Conservation (phyloP, 768 basidiomycete species). For the Tricholoma bakamatsutake region DNA sequence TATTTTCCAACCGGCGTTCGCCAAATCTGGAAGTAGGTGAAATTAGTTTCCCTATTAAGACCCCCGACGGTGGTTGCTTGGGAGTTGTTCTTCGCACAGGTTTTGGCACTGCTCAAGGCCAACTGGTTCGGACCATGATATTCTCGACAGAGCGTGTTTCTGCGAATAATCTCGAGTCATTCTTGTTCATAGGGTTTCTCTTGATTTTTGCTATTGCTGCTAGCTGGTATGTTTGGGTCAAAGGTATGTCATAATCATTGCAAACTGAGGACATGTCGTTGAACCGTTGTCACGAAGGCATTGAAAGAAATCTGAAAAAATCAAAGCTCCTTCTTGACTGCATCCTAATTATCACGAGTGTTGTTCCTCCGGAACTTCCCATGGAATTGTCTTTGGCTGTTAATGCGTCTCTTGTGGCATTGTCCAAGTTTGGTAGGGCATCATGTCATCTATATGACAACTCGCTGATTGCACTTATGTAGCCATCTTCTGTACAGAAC, state of each 20-base stretch:
- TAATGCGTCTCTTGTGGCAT: constrained; percentile 88
- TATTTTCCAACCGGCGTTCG: not conserved
- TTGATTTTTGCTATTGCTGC: constrained; percentile 97
- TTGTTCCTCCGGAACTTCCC: constrained; percentile 95
- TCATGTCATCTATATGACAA: not conserved
- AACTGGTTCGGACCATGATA: constrained; percentile 97
- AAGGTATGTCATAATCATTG: constrained; percentile 47
- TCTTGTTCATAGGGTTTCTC: constrained; percentile 97
- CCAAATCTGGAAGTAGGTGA: constrained; percentile 22
- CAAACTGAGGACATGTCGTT: not conserved
- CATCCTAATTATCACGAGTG: constrained; percentile 93
- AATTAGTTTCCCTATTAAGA: constrained; percentile 42
- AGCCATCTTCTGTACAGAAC: constrained; percentile 99
- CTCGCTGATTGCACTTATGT: not conserved
- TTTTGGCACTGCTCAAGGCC: constrained; percentile 96
- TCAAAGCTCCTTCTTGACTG: constrained; percentile 94
- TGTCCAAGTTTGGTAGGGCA: constrained; percentile 83
- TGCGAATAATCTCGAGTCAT: constrained; percentile 92
- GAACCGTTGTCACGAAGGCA: constrained; percentile 41
- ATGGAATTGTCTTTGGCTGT: constrained; percentile 98
- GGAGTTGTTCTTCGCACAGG: constrained; percentile 92
- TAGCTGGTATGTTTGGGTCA: constrained; percentile 97
- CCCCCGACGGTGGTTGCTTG: constrained; percentile 90
- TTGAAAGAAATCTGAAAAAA: constrained; percentile 90
- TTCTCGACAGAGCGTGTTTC: constrained; percentile 96